Evolutionary conservation across 805 yeast species (phyloP).

Genomic region (Candida maris): DNA sequence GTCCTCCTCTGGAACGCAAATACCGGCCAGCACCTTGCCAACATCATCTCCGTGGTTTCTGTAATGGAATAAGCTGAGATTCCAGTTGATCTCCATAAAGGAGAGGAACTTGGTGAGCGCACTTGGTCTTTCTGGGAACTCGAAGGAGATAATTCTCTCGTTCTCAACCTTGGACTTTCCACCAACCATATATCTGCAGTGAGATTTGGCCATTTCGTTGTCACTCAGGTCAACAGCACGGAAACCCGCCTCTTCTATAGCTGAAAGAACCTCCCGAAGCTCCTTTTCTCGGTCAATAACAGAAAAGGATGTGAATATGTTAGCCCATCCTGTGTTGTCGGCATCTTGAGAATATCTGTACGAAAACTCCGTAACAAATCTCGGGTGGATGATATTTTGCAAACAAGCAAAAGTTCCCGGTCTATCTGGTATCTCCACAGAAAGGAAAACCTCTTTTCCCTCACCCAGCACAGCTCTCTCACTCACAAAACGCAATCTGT

Average conservation of each 20-base stretch:
- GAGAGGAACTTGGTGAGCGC: slow-evolving; percentile 80
- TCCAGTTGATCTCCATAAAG: slow-evolving; percentile 76
- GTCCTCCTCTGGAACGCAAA: slow-evolving; percentile 74
- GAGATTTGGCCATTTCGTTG: slow-evolving; percentile 93
- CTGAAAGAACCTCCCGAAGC: slow-evolving; percentile 56
- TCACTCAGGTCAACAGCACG: slow-evolving; percentile 81
- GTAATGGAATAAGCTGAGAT: slow-evolving; percentile 90
- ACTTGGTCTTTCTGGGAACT: slow-evolving; percentile 97
- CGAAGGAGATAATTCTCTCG: slow-evolving; percentile 80
- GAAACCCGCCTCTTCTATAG: slow-evolving; percentile 61
- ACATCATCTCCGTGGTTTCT: slow-evolving; percentile 96
- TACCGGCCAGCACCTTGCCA: slow-evolving; percentile 88
- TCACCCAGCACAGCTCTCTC: slow-evolving; percentile 99
- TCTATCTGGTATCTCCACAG: slow-evolving; percentile 84
- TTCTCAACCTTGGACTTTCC: slow-evolving; percentile 72
- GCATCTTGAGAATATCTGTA: slow-evolving; percentile 63
- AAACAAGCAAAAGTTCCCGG: slow-evolving; percentile 87
- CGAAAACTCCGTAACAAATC: slow-evolving; percentile 91
- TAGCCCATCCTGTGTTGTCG: slow-evolving; percentile 48
- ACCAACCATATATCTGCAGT: slow-evolving; percentile 94
- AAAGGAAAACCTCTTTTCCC: slow-evolving; percentile 91
- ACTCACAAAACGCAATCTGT: slow-evolving; percentile 88
- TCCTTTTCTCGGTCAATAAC: slow-evolving; percentile 77
- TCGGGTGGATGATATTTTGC: slow-evolving; percentile 76
- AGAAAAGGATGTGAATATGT: slow-evolving; percentile 82